phyloP scores from a whole-genome alignment of 495 filamentous ascomycete species.

The Xanthoparmelia taractica region DNA sequence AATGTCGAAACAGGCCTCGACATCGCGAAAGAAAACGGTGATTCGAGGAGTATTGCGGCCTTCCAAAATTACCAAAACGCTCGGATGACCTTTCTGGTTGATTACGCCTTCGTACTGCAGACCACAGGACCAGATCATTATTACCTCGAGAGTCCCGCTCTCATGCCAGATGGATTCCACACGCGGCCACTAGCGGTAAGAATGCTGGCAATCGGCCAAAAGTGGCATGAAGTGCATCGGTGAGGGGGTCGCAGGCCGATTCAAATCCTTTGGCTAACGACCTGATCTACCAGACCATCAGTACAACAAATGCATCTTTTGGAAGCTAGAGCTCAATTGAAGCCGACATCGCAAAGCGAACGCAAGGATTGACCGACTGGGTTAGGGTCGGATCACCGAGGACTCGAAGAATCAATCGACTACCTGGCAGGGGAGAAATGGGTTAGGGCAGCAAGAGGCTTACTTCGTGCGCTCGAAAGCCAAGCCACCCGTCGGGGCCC shows the following conservation, averaged over 20 bases:
- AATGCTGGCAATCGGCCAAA: conserved; percentile 9
- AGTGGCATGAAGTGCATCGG: conserved; percentile 6
- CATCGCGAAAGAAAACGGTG: neutral
- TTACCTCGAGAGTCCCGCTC: neutral
- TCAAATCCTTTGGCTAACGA: neutral
- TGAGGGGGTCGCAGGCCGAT: neutral
- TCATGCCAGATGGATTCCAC: conserved; percentile 5
- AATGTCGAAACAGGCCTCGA: conserved; percentile 23
- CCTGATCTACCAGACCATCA: neutral
- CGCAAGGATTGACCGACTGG: neutral
- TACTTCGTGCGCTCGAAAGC: no score
- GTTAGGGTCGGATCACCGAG: neutral
- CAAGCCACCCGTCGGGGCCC: neutral
- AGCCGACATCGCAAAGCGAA: neutral
- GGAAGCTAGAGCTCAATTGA: neutral
- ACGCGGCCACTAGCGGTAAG: conserved; percentile 4
- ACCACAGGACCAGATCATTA: conserved; percentile 2
- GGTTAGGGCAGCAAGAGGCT: neutral
- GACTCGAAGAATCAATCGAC: neutral
- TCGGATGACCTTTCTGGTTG: neutral
- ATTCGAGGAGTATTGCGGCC: neutral
- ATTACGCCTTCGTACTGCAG: conserved; percentile 6
- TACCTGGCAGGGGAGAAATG: neutral
- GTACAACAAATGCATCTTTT: neutral
- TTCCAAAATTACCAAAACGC: neutral